Percentiles rank a stretch among this genome's conserved stretches.
phyloP scores from a whole-genome alignment of 208 protist species.

The Acanthamoeba triangularis region DNA sequence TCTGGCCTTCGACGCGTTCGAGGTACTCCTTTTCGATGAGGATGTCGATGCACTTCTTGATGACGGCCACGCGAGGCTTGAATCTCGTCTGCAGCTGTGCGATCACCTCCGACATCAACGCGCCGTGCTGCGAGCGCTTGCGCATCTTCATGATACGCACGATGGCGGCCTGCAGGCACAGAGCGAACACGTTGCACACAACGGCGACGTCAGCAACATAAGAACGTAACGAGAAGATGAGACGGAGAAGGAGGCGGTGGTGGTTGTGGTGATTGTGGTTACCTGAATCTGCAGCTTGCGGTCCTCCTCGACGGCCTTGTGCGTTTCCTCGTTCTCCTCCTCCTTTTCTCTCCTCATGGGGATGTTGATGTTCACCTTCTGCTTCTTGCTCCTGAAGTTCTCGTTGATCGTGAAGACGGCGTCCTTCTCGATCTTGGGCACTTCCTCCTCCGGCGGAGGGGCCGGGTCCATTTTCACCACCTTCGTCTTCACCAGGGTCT shows the following conservation, averaged over 20 bases:
- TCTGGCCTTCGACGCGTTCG: slow-evolving; percentile 87
- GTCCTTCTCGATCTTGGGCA: slow-evolving; percentile 80
- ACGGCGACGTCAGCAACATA: not conserved
- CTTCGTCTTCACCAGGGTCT: slow-evolving; percentile 86
- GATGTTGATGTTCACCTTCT: slow-evolving; percentile 86
- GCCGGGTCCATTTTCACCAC: slow-evolving; percentile 79
- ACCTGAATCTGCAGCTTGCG: slow-evolving; percentile 85
- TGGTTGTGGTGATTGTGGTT: not conserved
- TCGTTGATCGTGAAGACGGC: slow-evolving; percentile 83
- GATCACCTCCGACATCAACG: slow-evolving; percentile 88
- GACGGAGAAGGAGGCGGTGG: not conserved
- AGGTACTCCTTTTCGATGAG: slow-evolving; percentile 91
- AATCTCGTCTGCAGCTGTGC: slow-evolving; percentile 86
- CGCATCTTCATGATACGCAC: slow-evolving; percentile 91
- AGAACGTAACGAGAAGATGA: not conserved
- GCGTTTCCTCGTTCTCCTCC: slow-evolving; percentile 85
- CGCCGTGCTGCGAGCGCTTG: slow-evolving; percentile 84
- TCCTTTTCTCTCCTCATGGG: slow-evolving; percentile 81
- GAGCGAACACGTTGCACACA: not conserved
- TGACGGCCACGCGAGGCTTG: slow-evolving; percentile 86
- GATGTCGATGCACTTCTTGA: slow-evolving; percentile 91
- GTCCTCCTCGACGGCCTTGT: slow-evolving; percentile 88
- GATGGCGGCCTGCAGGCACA: slow-evolving; percentile 86
- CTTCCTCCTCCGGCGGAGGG: slow-evolving; percentile 39
- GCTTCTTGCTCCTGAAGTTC: slow-evolving; percentile 86